Base-by-base conservation (phyloP, 2,329 filamentous ascomycete genomes). In the Curvularia spicifera region DNA sequence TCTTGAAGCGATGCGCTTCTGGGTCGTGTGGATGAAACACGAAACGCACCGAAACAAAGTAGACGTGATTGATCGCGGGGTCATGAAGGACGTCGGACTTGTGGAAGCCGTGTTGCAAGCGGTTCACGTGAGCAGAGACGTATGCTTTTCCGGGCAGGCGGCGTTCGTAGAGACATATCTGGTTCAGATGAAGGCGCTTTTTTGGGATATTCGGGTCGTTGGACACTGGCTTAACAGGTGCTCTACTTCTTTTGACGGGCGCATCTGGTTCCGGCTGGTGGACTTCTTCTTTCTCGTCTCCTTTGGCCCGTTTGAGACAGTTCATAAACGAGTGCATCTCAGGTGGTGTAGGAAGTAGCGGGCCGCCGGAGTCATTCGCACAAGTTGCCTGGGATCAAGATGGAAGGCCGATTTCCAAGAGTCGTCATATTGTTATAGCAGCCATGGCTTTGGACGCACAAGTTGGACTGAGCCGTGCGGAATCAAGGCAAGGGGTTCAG, bases 101-200 rank as follows among this genome's bases (percentile, higher is more conserved):
- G 68, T 81, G 83, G 57, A 73, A 79, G 5, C 82, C 82, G 61
- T 81, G 79, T 59, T 84, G 82, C 7, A 84, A 73, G 2, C 82
- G 79, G 56, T 82, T 79, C 9, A 82, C 78, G 58, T 83, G 80
- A 0, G 80, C 81, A 0, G 81, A 82, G 51, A 83, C 77, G 62
- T 80, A 83, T 7, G 80, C 78, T 37, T 80, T 74, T 4, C 81
- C 80, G 0, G 80, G 80, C 13, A 83, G 75, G 22, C 70, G 75
- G 20, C 81, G 78, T 64, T 84, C 81, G 53, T 83, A 83, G 40
- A 83, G 77, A 56, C 81, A 81, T 68, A 76, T 72, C 31, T 74
- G 69, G 39, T 70, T 67, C n/a, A 73, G 56, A 44, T 72, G 70
- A 24, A 71, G 57, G 49, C 70, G 63, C 48, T 67, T 67, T 24